A percentile compares a stretch with the other conserved stretches of the same genome.
These are phyloP conservation scores for Ascochyta koolunga DNA, from an alignment of 2,329 filamentous ascomycete genomes.

Conservation along the genomic window DNA sequence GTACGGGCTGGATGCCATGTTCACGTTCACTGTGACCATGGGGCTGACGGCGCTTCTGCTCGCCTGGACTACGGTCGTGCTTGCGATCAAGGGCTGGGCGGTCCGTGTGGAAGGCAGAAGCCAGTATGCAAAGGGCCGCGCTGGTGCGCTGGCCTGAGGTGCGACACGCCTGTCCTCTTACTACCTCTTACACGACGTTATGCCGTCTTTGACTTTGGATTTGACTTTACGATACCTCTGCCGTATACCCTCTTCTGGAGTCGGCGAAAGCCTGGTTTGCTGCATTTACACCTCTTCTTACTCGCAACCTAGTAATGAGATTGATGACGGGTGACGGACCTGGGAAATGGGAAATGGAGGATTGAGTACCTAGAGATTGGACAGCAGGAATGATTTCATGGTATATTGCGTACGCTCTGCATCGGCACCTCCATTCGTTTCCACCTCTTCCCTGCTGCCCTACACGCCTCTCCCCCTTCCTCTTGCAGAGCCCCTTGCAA, in stretches of 20 bases:
- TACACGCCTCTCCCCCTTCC: conserved; percentile 41
- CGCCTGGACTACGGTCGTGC: conserved; percentile 78
- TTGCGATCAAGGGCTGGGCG: conserved; percentile 90
- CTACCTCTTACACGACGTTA: conserved; percentile 22
- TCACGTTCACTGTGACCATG: conserved; percentile 87
- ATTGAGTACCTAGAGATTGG: neutral
- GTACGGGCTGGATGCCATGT: conserved; percentile 85
- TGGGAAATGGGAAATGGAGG: neutral
- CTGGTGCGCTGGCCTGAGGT: conserved; percentile 37
- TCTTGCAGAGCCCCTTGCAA: conserved; percentile 43
- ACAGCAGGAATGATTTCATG: conserved; percentile 13
- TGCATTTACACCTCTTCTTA: conserved; percentile 34
- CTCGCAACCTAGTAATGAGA: conserved; percentile 21
- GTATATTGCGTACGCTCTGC: conserved; percentile 14
- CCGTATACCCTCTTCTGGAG: conserved; percentile 39
- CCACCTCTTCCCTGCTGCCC: neutral
- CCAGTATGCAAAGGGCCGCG: conserved; percentile 30
- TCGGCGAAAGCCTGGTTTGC: conserved; percentile 30
- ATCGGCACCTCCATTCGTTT: neutral
- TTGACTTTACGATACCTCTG: conserved; percentile 34
- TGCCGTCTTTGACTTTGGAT: conserved; percentile 16
- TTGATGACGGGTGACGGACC: conserved; percentile 7
- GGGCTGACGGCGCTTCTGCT: conserved; percentile 82
- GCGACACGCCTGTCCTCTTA: neutral
- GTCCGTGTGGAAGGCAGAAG: conserved; percentile 44